Percentiles rank a stretch among this genome's conserved stretches.
Evolutionary conservation across 495 filamentous ascomycete species (phyloP).

Genomic region (Viridothelium virens): DNA sequence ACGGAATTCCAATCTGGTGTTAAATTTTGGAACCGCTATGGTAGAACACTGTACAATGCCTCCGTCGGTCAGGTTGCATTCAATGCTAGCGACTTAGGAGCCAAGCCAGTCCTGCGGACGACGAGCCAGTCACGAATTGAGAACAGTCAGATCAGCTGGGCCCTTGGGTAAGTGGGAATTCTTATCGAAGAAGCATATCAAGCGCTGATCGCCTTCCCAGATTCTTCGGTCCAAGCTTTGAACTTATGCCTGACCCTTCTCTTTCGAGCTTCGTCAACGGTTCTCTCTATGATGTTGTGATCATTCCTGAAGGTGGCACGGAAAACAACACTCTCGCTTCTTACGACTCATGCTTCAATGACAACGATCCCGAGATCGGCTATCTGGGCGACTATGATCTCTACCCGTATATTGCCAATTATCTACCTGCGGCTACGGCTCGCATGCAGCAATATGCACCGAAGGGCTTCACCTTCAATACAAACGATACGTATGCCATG

Average conservation of each 20-base stretch:
- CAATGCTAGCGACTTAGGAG: constrained; percentile 41
- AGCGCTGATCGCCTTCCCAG: background rate
- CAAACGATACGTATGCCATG: constrained; percentile 41
- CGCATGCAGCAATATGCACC: constrained; percentile 34
- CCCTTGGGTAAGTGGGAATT: constrained; percentile 24
- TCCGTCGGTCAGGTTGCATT: constrained; percentile 37
- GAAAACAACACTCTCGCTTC: constrained; percentile 47
- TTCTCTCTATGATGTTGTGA: constrained; percentile 38
- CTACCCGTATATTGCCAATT: constrained; percentile 33
- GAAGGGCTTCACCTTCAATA: constrained; percentile 31
- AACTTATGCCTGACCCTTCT: constrained; percentile 25
- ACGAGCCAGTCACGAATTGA: constrained; percentile 45
- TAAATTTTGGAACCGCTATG: constrained; percentile 48
- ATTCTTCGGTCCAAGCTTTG: constrained; percentile 37
- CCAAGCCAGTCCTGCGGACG: constrained; percentile 44
- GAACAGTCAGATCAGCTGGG: constrained; percentile 42
- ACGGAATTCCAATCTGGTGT: constrained; percentile 47
- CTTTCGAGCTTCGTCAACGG: constrained; percentile 28
- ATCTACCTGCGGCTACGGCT: constrained; percentile 29
- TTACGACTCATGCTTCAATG: constrained; percentile 37
- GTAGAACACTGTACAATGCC: constrained; percentile 44
- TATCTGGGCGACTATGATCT: constrained; percentile 33
- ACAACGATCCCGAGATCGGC: constrained; percentile 22
- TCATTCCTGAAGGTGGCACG: constrained; percentile 42
- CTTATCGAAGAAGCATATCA: too few relatives aligned